Evolutionary conservation across 1,284 basidiomycete genomes (phyloP).

Genomic region (Ustanciosporium gigantosporum): DNA sequence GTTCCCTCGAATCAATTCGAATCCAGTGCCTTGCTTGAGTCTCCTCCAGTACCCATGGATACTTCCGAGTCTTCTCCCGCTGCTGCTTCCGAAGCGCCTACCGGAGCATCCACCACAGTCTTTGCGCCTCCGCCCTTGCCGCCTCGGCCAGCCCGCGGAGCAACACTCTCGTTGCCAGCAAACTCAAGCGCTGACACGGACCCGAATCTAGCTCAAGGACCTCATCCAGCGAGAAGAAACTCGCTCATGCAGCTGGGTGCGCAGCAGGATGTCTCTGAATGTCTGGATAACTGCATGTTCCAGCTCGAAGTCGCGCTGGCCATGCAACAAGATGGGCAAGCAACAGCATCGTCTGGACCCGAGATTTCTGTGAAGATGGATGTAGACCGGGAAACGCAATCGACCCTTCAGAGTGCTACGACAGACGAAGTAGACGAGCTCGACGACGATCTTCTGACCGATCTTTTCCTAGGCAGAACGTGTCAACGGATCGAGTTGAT

Average conservation of each 20-base stretch:
- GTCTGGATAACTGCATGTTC: constrained; percentile 98
- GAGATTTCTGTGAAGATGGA: constrained; percentile 8
- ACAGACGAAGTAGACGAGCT: background rate
- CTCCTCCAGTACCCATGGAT: background rate
- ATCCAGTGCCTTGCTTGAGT: background rate
- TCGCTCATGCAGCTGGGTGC: constrained; percentile 68
- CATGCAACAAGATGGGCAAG: constrained; percentile 46
- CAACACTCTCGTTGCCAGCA: background rate
- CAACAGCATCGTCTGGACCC: background rate
- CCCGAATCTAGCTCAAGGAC: background rate
- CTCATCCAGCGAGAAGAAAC: constrained; percentile 28
- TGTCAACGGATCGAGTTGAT: constrained; percentile 46
- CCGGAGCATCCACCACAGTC: background rate
- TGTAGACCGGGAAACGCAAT: constrained; percentile 8
- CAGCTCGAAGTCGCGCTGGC: constrained; percentile 92
- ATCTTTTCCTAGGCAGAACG: constrained; percentile 51
- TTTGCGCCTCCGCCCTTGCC: background rate
- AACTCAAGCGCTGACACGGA: background rate
- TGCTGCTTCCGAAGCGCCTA: background rate
- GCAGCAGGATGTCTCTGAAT: constrained; percentile 97
- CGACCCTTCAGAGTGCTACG: too few species aligned
- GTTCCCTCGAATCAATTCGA: constrained; percentile 4
- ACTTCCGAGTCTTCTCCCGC: background rate
- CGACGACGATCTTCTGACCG: constrained; percentile 26
- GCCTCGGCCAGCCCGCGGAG: background rate